Evolutionary conservation across 1,139 yeast genomes (phyloP).

Genomic region (Magnusiomyces clavatus): DNA sequence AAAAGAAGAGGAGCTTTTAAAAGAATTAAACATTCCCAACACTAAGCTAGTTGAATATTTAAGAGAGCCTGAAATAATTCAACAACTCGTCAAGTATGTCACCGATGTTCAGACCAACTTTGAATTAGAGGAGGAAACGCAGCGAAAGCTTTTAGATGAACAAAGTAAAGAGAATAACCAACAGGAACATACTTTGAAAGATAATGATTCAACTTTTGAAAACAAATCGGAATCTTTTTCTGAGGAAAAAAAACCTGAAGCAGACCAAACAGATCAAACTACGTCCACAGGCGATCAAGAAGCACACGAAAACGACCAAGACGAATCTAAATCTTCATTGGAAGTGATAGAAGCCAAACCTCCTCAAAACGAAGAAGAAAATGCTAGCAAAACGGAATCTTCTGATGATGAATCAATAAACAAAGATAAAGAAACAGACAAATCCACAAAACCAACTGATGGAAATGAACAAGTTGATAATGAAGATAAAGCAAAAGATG

Average conservation of each 20-base stretch:
- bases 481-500: conserved; percentile 10
- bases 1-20: conserved; percentile 80
- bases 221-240: conserved; percentile 3
- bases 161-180: background rate
- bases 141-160: background rate
- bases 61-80: conserved; percentile 63
- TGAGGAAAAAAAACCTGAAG: conserved; percentile 1
- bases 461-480: conserved; percentile 17
- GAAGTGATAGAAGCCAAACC: background rate
- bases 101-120: conserved; percentile 30
- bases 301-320: conserved; percentile 12
- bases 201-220: background rate
- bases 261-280: conserved; percentile 24
- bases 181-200: background rate
- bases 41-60: conserved; percentile 73
- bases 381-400: background rate
- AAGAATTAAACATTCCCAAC: conserved; percentile 77
- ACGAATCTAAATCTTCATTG: background rate
- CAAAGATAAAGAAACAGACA: background rate
- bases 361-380: background rate
- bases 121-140: background rate
- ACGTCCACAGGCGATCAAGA: conserved; percentile 14
- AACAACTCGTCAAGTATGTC: conserved; percentile 59
- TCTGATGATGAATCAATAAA: background rate
- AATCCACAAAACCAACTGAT: conserved; percentile 20